Percentiles rank a stretch among this genome's conserved stretches.
Evolutionary conservation across 2,329 filamentous ascomycete species (phyloP).

Genomic region (Ophiostoma ulmi): DNA sequence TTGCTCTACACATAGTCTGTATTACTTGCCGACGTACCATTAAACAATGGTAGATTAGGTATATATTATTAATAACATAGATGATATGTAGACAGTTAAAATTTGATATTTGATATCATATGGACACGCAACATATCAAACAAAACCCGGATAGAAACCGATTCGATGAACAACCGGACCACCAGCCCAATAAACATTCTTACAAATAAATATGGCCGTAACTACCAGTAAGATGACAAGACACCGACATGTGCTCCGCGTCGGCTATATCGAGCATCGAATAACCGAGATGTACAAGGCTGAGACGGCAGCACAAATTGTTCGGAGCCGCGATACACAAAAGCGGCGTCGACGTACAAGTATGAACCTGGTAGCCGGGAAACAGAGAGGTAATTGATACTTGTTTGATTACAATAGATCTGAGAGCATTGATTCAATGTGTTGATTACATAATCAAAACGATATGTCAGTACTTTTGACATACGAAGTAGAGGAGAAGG

Average conservation of each 20-base stretch:
- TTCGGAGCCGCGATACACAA: not conserved
- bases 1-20: no score
- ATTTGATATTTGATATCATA: no score
- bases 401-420: not conserved
- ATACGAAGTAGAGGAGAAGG: not conserved
- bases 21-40: no score
- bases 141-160: no score
- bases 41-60: no score
- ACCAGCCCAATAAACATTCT: not conserved
- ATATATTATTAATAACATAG: no score
- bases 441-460: not conserved
- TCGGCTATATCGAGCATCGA: not conserved
- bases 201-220: not conserved
- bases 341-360: not conserved
- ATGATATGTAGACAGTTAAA: no score
- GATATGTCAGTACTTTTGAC: not conserved
- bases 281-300: not conserved
- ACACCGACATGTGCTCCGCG: not conserved
- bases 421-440: not conserved
- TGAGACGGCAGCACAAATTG: slow-evolving; percentile 5
- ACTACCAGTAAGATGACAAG: not conserved
- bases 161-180: not conserved
- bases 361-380: not conserved
- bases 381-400: not conserved
- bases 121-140: no score